Percentiles rank a stretch among this genome's conserved stretches.
phyloP scores from a whole-genome alignment of 1,139 yeast species.

The Hemisphaericaspora subhashii region DNA sequence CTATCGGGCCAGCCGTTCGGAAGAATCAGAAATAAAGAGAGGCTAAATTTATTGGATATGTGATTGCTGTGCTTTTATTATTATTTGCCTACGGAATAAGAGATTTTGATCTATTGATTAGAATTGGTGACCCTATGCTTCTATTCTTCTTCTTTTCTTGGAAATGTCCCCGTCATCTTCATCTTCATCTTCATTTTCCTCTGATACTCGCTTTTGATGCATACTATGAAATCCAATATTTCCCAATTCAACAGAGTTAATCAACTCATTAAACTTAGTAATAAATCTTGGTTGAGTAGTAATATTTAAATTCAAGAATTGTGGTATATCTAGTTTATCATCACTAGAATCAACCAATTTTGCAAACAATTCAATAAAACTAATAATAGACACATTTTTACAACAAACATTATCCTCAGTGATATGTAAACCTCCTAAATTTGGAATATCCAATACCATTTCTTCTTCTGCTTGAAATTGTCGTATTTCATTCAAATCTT shows the following conservation, averaged over 20 bases:
- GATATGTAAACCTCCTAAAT: conserved; percentile 30
- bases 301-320: conserved; percentile 25
- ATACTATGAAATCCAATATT: conserved; percentile 22
- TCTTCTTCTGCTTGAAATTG: conserved; percentile 30
- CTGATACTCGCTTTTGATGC: background rate
- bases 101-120: no score
- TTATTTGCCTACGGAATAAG: no score
- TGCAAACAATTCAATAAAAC: conserved; percentile 32
- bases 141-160: conserved; percentile 9
- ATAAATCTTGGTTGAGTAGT: conserved; percentile 33
- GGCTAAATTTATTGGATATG: no score
- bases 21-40: no score
- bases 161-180: conserved; percentile 1
- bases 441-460: conserved; percentile 31
- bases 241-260: conserved; percentile 24
- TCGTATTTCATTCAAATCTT: conserved; percentile 28
- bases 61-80: no score
- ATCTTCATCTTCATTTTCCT: conserved; percentile 3
- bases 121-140: background rate
- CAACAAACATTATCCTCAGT: conserved; percentile 44
- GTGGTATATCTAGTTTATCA: conserved; percentile 18
- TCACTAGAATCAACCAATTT: conserved; percentile 24
- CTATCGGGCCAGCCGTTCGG: no score
- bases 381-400: conserved; percentile 29
- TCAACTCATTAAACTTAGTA: conserved; percentile 28